These are phyloP conservation scores for Floccularia luteovirens DNA, from an alignment of 768 basidiomycete genomes.

Conservation along the genomic window DNA sequence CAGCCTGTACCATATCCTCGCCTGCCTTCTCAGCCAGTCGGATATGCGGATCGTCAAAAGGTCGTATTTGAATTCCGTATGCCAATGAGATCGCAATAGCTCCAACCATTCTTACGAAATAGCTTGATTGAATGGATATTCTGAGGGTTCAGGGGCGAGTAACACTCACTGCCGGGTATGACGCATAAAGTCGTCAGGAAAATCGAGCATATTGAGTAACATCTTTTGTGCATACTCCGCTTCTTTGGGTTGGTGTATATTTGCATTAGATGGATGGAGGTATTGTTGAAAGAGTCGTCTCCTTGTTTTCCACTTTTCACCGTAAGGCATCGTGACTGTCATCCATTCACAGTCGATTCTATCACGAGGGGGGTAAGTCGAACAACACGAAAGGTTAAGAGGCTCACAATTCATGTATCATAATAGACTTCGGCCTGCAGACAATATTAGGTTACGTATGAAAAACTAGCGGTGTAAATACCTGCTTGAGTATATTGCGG, in stretches of 20 bases:
- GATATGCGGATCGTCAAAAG: slow-evolving; percentile 29
- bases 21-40: slow-evolving; percentile 23
- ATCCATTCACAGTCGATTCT: neutral
- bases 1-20: slow-evolving; percentile 17
- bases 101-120: neutral
- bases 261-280: neutral
- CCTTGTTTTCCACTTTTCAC: neutral
- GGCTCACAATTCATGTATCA: neutral
- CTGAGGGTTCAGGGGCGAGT: neutral
- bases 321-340: neutral
- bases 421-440: neutral
- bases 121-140: neutral
- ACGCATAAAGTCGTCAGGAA: slow-evolving; percentile 5
- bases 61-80: slow-evolving; percentile 30
- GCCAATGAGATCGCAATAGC: slow-evolving; percentile 16
- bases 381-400: neutral
- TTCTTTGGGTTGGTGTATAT: neutral
- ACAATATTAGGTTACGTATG: neutral
- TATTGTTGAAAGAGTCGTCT: neutral
- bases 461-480: neutral
- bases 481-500: neutral
- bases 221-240: slow-evolving; percentile 4
- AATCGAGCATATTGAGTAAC: slow-evolving; percentile 2
- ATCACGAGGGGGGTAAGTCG: neutral
- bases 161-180: slow-evolving; percentile 5